A percentile compares a stretch with the other conserved stretches of the same genome.
Conservation (phyloP, 208 protist species). For the Acanthamoeba lenticulata region DNA sequence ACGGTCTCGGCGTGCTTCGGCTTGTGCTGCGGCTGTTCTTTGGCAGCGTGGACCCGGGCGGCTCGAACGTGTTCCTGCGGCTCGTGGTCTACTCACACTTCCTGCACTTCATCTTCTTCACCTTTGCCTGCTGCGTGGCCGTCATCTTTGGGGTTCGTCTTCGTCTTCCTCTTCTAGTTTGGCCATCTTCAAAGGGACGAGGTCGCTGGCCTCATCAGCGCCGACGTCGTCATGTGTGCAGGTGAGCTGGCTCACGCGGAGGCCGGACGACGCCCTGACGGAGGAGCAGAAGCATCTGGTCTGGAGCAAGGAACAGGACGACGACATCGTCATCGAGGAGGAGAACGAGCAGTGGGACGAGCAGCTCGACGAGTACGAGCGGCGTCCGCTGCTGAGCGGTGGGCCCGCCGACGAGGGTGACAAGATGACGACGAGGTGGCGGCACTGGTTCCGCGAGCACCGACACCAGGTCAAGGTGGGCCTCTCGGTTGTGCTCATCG, state of each 20-base stretch:
- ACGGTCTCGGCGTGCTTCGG: background rate
- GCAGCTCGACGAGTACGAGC: background rate
- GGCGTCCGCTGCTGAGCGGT: background rate
- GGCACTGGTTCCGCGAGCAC: background rate
- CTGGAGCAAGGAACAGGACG: conserved; percentile 7
- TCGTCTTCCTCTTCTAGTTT: background rate
- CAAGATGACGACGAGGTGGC: background rate
- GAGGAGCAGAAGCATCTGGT: background rate
- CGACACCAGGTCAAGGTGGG: background rate
- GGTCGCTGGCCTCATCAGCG: no score
- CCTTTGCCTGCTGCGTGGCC: conserved; percentile 29
- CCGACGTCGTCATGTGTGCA: background rate
- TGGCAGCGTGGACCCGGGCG: background rate
- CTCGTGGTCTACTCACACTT: conserved; percentile 38
- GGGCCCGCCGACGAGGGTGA: background rate
- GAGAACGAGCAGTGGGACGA: conserved; percentile 46
- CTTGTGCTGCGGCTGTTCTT: conserved; percentile 16
- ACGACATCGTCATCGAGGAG: conserved; percentile 19
- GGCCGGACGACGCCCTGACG: background rate
- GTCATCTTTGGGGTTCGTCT: conserved; percentile 5
- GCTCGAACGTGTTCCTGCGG: background rate
- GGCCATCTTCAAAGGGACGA: no score
- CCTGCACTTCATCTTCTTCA: conserved; percentile 57
- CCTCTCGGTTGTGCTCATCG: background rate
- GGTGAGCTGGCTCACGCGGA: conserved; percentile 38